phyloP scores from a whole-genome alignment of 75 land plant species.

The Cunninghamia lanceolata region DNA sequence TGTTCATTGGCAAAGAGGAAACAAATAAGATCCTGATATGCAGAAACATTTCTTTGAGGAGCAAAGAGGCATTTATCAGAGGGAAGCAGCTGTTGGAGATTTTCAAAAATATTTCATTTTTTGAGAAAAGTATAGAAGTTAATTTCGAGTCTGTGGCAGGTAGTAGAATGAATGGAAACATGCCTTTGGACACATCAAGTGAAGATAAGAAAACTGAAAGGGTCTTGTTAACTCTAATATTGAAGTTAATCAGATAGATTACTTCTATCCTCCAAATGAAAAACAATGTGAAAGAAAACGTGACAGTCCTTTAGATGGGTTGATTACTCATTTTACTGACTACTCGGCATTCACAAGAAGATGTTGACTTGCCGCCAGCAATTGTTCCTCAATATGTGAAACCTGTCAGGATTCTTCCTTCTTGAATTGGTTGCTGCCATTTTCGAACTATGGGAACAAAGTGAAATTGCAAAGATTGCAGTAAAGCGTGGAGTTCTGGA shows the following conservation, averaged over 20 bases:
- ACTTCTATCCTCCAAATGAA: constrained; percentile 49
- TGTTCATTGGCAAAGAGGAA: neutral
- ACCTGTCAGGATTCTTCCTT: constrained; percentile 88
- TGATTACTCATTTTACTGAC: constrained; percentile 84
- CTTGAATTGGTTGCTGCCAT: constrained; percentile 1
- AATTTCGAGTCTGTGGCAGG: too few species aligned
- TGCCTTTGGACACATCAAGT: too few species aligned
- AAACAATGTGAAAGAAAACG: constrained; percentile 45
- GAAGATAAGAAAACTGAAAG: too few species aligned
- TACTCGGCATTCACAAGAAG: constrained; percentile 85
- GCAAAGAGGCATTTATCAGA: neutral
- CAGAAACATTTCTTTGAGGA: neutral
- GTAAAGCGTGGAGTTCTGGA: too few species aligned
- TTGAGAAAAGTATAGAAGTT: neutral
- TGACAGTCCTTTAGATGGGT: constrained; percentile 61
- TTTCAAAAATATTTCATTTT: neutral
- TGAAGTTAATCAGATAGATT: constrained; percentile 27
- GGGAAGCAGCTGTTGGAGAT: neutral
- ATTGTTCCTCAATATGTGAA: constrained; percentile 46
- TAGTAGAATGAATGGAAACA: too few species aligned
- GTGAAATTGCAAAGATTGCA: too few species aligned
- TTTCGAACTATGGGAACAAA: too few species aligned
- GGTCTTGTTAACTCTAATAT: neutral
- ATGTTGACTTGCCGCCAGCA: constrained; percentile 81
- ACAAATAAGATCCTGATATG: neutral